Percentiles rank a stretch among this genome's conserved stretches.
Evolutionary conservation across 495 filamentous ascomycete genomes (phyloP).

Genomic region (Barbatosphaeria neglecta): DNA sequence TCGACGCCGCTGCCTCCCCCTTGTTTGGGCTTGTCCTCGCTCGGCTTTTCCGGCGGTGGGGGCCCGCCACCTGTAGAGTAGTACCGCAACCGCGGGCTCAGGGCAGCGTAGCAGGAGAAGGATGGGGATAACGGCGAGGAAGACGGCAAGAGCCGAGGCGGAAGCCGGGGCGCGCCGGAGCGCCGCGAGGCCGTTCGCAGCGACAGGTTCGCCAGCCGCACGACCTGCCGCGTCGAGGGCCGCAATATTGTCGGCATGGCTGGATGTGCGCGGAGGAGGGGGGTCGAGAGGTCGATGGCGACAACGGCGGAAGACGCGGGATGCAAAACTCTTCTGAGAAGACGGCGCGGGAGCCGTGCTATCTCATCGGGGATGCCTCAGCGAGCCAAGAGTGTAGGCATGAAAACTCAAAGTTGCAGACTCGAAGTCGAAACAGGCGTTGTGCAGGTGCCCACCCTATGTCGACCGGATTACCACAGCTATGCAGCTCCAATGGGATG

Average conservation of each 20-base stretch:
- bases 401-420: too few species aligned
- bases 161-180: neutral
- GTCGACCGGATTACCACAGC: neutral
- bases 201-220: conserved; percentile 11
- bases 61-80: conserved; percentile 12
- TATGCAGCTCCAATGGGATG: neutral
- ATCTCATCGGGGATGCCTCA: conserved; percentile 5
- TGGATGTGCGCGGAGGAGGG: neutral
- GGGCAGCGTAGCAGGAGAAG: conserved; percentile 1
- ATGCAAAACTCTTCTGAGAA: conserved; percentile 2
- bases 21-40: neutral
- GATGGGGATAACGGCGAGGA: neutral
- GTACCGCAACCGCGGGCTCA: conserved; percentile 12
- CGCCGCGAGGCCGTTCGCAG: conserved; percentile 10
- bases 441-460: neutral
- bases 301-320: conserved; percentile 1
- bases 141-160: neutral
- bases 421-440: neutral
- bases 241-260: conserved; percentile 15
- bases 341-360: conserved; percentile 8
- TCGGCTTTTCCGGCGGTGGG: conserved; percentile 2
- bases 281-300: too few species aligned
- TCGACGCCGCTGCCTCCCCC: conserved; percentile 1
- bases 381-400: conserved; percentile 1
- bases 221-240: conserved; percentile 16